Base-by-base conservation (phyloP, 2,329 filamentous ascomycete genomes). In the Nothophoma quercina region DNA sequence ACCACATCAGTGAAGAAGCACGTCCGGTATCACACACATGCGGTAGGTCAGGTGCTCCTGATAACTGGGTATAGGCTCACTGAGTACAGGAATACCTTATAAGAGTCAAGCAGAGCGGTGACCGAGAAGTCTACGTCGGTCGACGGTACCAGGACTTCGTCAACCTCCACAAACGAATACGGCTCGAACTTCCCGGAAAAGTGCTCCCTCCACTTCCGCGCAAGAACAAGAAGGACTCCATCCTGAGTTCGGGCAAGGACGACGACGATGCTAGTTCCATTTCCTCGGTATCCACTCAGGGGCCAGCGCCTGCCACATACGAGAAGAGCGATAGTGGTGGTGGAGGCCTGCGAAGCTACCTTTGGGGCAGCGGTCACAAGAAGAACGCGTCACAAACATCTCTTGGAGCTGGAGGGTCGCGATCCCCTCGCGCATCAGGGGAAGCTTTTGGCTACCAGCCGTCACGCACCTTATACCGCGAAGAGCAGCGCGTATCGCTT, bases 61-160 rank as follows among this genome's bases (percentile, higher is more conserved):
- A 26, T 1, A 15, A n/a, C 2, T 9, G 4, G 23, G n/a, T 3
- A 25, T 15, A 22, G n/a, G 4, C 30, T 32, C 3, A 32, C n/a
- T 13, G 16, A 19, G 8, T 30, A 12, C 33, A 92, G 89, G 91
- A 98, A 79, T 99, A 97, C 66, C 77, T 99, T 38, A 81, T 99
- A 53, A 86, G 93, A 9, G 89, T 97, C 23, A 93, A 93, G 77
- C 85, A 86, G 62, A 86, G 87, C 59, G 88, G 87, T 19, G 85
- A 90, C 60, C 77, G 87, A 13, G 92, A 96, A 65, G 80, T 88
- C 61, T 95, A 91, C 68, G 83, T 98, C 45, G 91, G 88, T 13
- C 85, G 92, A 54, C 84, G 93, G 62, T 99, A 96, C 72, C 90
- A 93, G 25, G 91, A 96, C 63, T 99, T 99, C 70, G 83, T 79